These are phyloP conservation scores for Urochloa ruziziensis DNA, from an alignment of 176 grass and related monocot genomes.

Conservation along the genomic window DNA sequence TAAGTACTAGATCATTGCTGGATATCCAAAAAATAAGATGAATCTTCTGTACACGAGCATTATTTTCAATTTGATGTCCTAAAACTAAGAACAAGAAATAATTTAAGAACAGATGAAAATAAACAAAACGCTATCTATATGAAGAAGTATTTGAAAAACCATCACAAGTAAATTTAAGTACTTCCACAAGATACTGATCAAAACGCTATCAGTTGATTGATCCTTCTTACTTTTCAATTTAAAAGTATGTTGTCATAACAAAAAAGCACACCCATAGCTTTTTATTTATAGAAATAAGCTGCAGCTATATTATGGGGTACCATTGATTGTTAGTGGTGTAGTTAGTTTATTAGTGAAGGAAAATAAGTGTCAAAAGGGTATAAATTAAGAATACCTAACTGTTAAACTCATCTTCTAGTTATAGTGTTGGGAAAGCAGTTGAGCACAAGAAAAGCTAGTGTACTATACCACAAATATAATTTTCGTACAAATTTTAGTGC, in stretches of 20 bases:
- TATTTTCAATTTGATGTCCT: background rate
- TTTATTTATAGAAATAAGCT: background rate
- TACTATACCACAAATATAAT: background rate
- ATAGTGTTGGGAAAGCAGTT: background rate
- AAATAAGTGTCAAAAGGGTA: background rate
- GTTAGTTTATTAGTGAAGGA: background rate
- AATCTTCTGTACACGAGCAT: background rate
- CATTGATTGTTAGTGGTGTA: background rate
- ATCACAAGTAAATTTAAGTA: background rate
- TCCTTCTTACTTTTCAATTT: background rate
- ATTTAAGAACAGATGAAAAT: background rate
- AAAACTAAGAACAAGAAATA: background rate
- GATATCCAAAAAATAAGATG: background rate
- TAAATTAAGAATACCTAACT: background rate
- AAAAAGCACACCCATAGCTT: background rate
- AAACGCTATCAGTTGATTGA: background rate
- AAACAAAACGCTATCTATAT: background rate
- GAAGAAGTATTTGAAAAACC: background rate
- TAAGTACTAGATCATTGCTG: background rate
- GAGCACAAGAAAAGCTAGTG: slow-evolving; percentile 7
- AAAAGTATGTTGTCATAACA: background rate
- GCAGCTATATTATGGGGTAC: background rate
- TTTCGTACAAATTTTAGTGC: background rate
- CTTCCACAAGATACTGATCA: background rate
- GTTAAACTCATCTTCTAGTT: background rate